Percentiles rank a stretch among this genome's conserved stretches.
phyloP scores from a whole-genome alignment of 805 yeast genomes.

The Candida ortonii region DNA sequence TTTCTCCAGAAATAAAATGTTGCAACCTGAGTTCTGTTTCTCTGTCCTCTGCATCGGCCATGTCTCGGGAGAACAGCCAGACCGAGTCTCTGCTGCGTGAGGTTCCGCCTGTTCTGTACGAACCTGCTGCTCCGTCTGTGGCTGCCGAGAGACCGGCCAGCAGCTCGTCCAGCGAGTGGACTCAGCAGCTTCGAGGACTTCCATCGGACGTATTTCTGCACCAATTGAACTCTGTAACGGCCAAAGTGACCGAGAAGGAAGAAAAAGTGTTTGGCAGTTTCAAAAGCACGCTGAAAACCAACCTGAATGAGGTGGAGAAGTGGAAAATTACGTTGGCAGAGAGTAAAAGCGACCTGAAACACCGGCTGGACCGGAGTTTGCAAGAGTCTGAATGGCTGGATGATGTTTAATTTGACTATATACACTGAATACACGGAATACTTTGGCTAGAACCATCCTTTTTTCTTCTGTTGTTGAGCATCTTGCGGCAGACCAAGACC shows the following conservation, averaged over 20 bases:
- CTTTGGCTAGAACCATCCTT: conserved; percentile 21
- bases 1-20: too few relatives aligned
- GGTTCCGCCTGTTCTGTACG: conserved; percentile 1
- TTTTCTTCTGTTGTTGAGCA: conserved; percentile 12
- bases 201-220: conserved; percentile 10
- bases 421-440: conserved; percentile 6
- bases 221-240: conserved; percentile 7
- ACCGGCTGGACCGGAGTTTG: conserved; percentile 5
- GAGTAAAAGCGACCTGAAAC: conserved; percentile 5
- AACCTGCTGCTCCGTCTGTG: background rate
- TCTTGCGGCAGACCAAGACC: conserved; percentile 57
- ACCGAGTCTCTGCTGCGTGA: conserved; percentile 2
- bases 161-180: conserved; percentile 13
- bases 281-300: conserved; percentile 18
- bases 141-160: conserved; percentile 1
- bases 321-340: conserved; percentile 1
- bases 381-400: conserved; percentile 20
- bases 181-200: conserved; percentile 13
- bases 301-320: conserved; percentile 12
- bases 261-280: conserved; percentile 16
- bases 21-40: too few relatives aligned
- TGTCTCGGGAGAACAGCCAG: background rate
- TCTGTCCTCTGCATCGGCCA: too few relatives aligned
- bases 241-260: conserved; percentile 16
- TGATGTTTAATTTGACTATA: conserved; percentile 6